A percentile compares a stretch with the other conserved stretches of the same genome.
phyloP scores from a whole-genome alignment of 2,329 filamentous ascomycete species.

The Xylaria sp. region DNA sequence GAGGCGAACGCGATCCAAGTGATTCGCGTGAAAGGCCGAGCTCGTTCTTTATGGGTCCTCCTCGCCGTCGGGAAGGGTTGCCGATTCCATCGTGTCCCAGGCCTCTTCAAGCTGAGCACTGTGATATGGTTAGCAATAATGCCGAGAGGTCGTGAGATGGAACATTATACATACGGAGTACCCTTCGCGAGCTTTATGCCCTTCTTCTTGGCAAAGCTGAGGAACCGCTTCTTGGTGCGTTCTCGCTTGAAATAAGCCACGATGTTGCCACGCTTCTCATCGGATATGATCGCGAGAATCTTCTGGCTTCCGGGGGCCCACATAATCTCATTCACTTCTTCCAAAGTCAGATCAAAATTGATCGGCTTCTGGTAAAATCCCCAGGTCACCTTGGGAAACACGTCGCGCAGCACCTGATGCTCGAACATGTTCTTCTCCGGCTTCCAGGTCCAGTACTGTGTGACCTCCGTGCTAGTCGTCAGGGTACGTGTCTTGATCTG shows the following conservation, averaged over 20 bases:
- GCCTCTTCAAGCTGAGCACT: slow-evolving; percentile 32
- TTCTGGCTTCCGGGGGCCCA: slow-evolving; percentile 48
- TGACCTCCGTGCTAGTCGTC: slow-evolving; percentile 51
- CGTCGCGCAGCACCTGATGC: slow-evolving; percentile 56
- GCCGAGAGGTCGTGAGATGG: neutral
- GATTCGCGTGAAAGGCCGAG: too few species aligned
- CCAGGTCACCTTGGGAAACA: slow-evolving; percentile 48
- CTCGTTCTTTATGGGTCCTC: slow-evolving; percentile 12
- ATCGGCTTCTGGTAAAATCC: slow-evolving; percentile 53
- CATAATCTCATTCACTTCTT: slow-evolving; percentile 50
- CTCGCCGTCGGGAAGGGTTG: slow-evolving; percentile 31
- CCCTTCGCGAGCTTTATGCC: slow-evolving; percentile 46
- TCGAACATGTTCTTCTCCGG: slow-evolving; percentile 47
- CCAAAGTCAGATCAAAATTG: slow-evolving; percentile 52
- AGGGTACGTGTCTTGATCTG: slow-evolving; percentile 54
- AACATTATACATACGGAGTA: slow-evolving; percentile 42
- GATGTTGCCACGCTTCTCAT: slow-evolving; percentile 47
- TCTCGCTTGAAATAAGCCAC: slow-evolving; percentile 56
- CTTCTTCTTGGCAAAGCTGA: slow-evolving; percentile 50
- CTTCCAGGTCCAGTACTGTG: slow-evolving; percentile 60
- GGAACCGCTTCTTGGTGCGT: slow-evolving; percentile 55
- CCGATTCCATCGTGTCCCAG: slow-evolving; percentile 35
- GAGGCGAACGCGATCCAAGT: too few species aligned
- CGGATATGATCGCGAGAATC: slow-evolving; percentile 46
- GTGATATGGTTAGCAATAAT: slow-evolving; percentile 4